Evolutionary conservation across 2,329 filamentous ascomycete species (phyloP).

Genomic region (Neofusicoccum laricinum): DNA sequence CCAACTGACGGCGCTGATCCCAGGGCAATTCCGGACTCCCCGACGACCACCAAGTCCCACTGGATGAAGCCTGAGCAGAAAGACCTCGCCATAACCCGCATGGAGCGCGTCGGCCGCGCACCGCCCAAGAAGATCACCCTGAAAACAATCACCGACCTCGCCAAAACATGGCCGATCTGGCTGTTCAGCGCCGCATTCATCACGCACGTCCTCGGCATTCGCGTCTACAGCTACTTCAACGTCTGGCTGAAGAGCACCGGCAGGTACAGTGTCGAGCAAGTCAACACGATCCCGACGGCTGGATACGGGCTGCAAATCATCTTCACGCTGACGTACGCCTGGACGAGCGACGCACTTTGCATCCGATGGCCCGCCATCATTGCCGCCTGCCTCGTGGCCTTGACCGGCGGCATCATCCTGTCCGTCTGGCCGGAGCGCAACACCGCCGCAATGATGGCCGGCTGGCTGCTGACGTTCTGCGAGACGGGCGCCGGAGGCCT

Average conservation of each 20-base stretch:
- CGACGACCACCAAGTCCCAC: slow-evolving; percentile 11
- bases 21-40: slow-evolving; percentile 8
- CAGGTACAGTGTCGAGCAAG: slow-evolving; percentile 3
- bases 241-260: slow-evolving; percentile 17
- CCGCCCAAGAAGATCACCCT: not conserved
- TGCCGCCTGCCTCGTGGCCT: slow-evolving; percentile 24
- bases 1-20: not conserved
- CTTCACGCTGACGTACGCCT: slow-evolving; percentile 19
- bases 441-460: slow-evolving; percentile 34
- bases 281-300: slow-evolving; percentile 18
- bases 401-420: slow-evolving; percentile 36
- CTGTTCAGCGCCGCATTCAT: slow-evolving; percentile 17
- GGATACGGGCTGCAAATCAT: slow-evolving; percentile 17
- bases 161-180: not conserved
- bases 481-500: slow-evolving; percentile 36
- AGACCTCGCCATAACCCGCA: slow-evolving; percentile 10
- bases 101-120: not conserved
- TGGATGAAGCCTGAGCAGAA: slow-evolving; percentile 13
- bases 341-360: slow-evolving; percentile 21
- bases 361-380: slow-evolving; percentile 23
- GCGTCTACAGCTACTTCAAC: slow-evolving; percentile 19
- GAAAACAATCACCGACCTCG: not conserved
- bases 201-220: slow-evolving; percentile 15
- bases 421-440: slow-evolving; percentile 36
- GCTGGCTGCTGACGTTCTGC: slow-evolving; percentile 37